Conservation (phyloP, 2,329 filamentous ascomycete genomes). For the Malbranchea cinnamomea region DNA sequence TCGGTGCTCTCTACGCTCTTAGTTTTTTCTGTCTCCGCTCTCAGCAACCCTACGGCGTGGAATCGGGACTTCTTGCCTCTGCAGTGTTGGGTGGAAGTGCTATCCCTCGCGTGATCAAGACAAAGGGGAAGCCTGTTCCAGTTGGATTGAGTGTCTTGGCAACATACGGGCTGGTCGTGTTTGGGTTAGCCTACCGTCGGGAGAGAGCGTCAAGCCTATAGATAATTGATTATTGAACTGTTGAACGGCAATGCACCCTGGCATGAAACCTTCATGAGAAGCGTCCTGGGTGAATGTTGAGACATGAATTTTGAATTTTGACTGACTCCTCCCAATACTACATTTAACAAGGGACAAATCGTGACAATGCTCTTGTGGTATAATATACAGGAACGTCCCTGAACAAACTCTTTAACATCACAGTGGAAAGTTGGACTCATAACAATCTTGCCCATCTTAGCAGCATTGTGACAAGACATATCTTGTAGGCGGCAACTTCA, state of each 20-base stretch:
- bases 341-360: too few species aligned
- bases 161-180: constrained; percentile 61
- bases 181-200: constrained; percentile 51
- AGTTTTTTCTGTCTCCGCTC: constrained; percentile 69
- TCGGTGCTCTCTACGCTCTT: constrained; percentile 64
- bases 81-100: constrained; percentile 70
- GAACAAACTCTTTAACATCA: too few species aligned
- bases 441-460: too few species aligned
- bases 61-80: constrained; percentile 78
- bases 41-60: constrained; percentile 67
- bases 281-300: too few species aligned
- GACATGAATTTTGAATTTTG: too few species aligned
- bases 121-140: constrained; percentile 65
- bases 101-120: constrained; percentile 72
- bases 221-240: neutral
- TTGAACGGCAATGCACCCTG: neutral
- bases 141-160: constrained; percentile 65
- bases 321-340: too few species aligned
- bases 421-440: too few species aligned
- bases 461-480: too few species aligned
- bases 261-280: too few species aligned
- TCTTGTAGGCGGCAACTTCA: too few species aligned
- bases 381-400: too few species aligned
- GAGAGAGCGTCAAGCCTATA: constrained; percentile 13
- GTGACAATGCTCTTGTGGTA: too few species aligned